A percentile compares a stretch with the other conserved stretches of the same genome.
Conservation (phyloP, 148 eudicot species). For the Vaccinium macrocarpon region DNA sequence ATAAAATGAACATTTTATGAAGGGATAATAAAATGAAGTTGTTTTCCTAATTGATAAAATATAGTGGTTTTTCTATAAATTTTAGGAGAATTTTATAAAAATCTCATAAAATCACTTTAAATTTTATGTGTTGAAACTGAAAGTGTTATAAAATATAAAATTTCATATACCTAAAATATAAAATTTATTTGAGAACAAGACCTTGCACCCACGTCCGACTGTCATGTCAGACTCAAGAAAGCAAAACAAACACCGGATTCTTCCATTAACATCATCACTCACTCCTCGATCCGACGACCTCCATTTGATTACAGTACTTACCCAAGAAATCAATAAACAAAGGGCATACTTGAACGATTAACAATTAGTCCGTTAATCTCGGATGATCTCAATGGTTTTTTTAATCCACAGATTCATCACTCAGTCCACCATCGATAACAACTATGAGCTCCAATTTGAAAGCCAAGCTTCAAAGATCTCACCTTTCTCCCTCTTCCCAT, state of each 20-base stretch:
- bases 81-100: no score
- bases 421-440: not conserved
- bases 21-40: no score
- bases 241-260: not conserved
- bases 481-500: slow-evolving; percentile 9
- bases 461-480: not conserved
- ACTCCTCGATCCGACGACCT: not conserved
- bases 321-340: not conserved
- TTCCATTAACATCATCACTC: not conserved
- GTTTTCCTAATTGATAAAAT: no score
- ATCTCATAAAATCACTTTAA: no score
- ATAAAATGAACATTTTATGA: no score
- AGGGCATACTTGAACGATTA: not conserved
- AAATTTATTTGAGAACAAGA: no score
- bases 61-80: no score
- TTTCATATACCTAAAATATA: no score
- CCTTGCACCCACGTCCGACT: not conserved
- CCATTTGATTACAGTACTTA: not conserved
- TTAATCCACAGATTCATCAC: not conserved
- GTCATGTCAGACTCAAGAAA: not conserved
- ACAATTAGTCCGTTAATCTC: not conserved
- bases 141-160: no score
- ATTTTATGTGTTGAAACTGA: no score
- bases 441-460: not conserved
- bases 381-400: not conserved